Evolutionary conservation across 495 filamentous ascomycete genomes (phyloP).

Genomic region (Hypomontagnella submonticulosa): DNA sequence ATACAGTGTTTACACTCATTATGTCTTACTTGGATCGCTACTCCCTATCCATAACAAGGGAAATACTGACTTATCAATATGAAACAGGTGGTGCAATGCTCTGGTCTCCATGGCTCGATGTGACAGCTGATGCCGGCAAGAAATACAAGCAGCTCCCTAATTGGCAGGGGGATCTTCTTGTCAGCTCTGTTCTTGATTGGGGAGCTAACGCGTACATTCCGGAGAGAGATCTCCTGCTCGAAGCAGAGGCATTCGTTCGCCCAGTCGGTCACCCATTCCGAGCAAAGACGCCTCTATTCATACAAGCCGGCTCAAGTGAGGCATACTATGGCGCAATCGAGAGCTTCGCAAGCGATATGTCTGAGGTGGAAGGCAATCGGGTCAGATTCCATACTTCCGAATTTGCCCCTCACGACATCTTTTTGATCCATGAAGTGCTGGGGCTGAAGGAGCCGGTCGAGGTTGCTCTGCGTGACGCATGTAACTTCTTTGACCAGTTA

Average conservation of each 20-base stretch:
- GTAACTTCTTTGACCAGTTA: no score
- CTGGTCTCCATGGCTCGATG: conserved; percentile 42
- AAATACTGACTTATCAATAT: no score
- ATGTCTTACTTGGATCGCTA: no score
- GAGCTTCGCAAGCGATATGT: conserved; percentile 32
- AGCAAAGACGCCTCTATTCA: conserved; percentile 16
- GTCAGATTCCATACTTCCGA: conserved; percentile 20
- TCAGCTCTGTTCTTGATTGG: conserved; percentile 29
- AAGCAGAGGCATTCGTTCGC: conserved; percentile 26
- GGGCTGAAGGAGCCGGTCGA: no score
- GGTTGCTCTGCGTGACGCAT: no score
- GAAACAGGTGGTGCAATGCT: conserved; percentile 16
- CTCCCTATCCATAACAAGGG: no score
- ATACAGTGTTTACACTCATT: no score
- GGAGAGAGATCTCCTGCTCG: background rate
- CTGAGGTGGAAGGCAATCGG: conserved; percentile 7
- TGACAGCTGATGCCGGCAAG: conserved; percentile 9
- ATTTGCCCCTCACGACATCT: conserved; percentile 11
- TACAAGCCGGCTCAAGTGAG: conserved; percentile 25
- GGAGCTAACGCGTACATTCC: conserved; percentile 33
- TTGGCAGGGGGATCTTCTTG: conserved; percentile 12
- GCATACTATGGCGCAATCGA: conserved; percentile 11
- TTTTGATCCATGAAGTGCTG: no score
- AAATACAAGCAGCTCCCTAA: conserved; percentile 14
- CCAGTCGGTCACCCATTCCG: conserved; percentile 36